Evolutionary conservation across 805 yeast genomes (phyloP).

Genomic region (Debaryomyces hansenii): DNA sequence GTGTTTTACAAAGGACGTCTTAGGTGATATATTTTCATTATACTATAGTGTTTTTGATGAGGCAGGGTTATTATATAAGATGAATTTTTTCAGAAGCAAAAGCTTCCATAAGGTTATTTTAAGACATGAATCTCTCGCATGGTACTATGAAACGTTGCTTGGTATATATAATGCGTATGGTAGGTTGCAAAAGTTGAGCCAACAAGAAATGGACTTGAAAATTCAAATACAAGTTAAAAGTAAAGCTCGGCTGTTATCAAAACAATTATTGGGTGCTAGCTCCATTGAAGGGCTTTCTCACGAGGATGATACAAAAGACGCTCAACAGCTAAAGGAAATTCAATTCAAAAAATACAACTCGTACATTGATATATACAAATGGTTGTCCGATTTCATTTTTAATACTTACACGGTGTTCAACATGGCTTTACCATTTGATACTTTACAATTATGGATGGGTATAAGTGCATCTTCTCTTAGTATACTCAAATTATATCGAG

Average conservation of each 20-base stretch:
- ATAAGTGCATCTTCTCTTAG: constrained; percentile 40
- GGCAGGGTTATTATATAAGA: constrained; percentile 52
- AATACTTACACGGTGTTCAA: constrained; percentile 43
- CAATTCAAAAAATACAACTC: constrained; percentile 38
- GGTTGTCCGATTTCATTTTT: constrained; percentile 38
- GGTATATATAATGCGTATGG: constrained; percentile 53
- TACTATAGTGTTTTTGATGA: constrained; percentile 72
- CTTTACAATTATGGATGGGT: constrained; percentile 48
- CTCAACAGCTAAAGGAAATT: constrained; percentile 24
- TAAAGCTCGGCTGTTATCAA: constrained; percentile 47
- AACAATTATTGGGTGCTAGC: constrained; percentile 33
- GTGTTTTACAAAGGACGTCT: constrained; percentile 36
- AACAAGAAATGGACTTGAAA: constrained; percentile 51
- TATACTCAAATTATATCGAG: constrained; percentile 38
- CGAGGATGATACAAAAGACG: constrained; percentile 4
- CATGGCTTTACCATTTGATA: constrained; percentile 34
- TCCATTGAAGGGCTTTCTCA: constrained; percentile 6
- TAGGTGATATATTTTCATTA: constrained; percentile 54
- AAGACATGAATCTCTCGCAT: constrained; percentile 63
- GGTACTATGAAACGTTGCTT: constrained; percentile 66
- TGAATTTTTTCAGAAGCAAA: constrained; percentile 45
- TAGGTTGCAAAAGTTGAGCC: constrained; percentile 41
- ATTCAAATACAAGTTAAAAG: constrained; percentile 63
- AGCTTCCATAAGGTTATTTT: constrained; percentile 39
- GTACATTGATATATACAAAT: constrained; percentile 39